Evolutionary conservation across 116 monocot genomes (phyloP).

Genomic region (Iris pallida): DNA sequence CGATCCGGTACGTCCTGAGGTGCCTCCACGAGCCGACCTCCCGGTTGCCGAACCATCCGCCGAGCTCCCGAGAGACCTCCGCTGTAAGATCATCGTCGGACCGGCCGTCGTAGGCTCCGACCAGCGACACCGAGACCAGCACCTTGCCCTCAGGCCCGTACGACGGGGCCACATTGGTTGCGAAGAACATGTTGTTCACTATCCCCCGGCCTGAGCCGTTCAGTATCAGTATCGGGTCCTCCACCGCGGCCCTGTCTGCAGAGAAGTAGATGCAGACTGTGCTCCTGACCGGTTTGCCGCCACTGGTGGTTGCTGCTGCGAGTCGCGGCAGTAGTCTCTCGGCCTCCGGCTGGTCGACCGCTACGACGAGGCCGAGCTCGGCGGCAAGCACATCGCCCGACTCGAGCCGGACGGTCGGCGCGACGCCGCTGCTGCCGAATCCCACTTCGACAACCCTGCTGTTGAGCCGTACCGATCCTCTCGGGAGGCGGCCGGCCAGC

Average conservation of each 20-base stretch:
- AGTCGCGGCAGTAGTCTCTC: conserved; percentile 36
- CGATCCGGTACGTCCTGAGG: conserved; percentile 75
- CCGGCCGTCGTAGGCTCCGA: conserved; percentile 28
- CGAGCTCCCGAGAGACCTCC: conserved; percentile 60
- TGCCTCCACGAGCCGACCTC: conserved; percentile 64
- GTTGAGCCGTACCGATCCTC: conserved; percentile 35
- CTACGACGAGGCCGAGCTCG: conserved; percentile 62
- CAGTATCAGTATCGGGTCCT: conserved; percentile 67
- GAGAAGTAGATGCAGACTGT: conserved; percentile 87
- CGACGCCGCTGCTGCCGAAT: not conserved
- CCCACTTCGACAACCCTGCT: conserved; percentile 34
- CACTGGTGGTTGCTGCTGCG: not conserved
- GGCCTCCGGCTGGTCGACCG: conserved; percentile 73
- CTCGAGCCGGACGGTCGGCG: conserved; percentile 20
- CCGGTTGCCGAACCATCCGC: conserved; percentile 66
- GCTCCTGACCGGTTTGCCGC: conserved; percentile 21
- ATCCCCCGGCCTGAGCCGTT: conserved; percentile 79
- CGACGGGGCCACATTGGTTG: conserved; percentile 71
- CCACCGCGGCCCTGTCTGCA: conserved; percentile 45
- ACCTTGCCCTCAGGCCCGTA: conserved; percentile 70
- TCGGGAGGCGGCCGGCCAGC: conserved; percentile 48
- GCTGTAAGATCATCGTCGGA: conserved; percentile 56
- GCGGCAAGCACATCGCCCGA: conserved; percentile 38
- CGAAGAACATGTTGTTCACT: conserved; percentile 97
- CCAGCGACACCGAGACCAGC: conserved; percentile 74